Base-by-base conservation (phyloP, 192 early-diverging fungal species). In the Coemansia sp. region DNA sequence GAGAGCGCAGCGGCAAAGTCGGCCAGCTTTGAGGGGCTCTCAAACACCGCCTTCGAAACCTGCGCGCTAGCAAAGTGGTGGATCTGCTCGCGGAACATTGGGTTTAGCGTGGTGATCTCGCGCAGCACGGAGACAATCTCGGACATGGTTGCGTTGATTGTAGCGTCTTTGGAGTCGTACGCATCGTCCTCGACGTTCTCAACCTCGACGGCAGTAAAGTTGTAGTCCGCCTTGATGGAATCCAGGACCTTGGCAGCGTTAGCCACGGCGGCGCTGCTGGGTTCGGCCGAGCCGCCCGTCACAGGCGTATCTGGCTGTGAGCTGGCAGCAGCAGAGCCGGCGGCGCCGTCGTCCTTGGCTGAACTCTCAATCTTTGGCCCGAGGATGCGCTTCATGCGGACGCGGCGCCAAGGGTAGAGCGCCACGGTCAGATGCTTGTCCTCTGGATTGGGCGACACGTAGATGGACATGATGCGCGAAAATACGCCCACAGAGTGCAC, bases 1-100 rank as follows among this genome's bases (percentile, higher is more conserved):
- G 92, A 95, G 11, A 99, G 87, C 3, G 96, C 94, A 0, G 96
- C 93, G 3, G 93, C 93, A 78, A 99, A 99, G 71, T 99, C 96
- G 5, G 96, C 94, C 46, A 97, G 69, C 44, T 92, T 92, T 23
- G 91, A 86, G 20, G 96, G 91, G 53, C 96, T 94, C 50, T 90
- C 88, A 74, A 99, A 92, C 14, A 94, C 89, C 42, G 90, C 95
- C 33, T 94, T 94, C 14, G 93, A 93, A 20, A 93, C 90, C 67
- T 97, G 93, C 1, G 87, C 87, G 79, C 95, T 94, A 39, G 89
- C 91, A 68, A 99, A 95, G 59, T 89, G 91, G 50, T 95, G 88
- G 60, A 99, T 99, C 77, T 99, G 96, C 75, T 99, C 96, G 25
- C 96, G 84, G 73, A 99, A 89, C 34, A 99, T 83, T 9, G 93